Evolutionary conservation across 2,329 filamentous ascomycete genomes (phyloP), one percentile per base, ranked within the genome.

Genomic region (Verticillium tricorpus): DNA sequence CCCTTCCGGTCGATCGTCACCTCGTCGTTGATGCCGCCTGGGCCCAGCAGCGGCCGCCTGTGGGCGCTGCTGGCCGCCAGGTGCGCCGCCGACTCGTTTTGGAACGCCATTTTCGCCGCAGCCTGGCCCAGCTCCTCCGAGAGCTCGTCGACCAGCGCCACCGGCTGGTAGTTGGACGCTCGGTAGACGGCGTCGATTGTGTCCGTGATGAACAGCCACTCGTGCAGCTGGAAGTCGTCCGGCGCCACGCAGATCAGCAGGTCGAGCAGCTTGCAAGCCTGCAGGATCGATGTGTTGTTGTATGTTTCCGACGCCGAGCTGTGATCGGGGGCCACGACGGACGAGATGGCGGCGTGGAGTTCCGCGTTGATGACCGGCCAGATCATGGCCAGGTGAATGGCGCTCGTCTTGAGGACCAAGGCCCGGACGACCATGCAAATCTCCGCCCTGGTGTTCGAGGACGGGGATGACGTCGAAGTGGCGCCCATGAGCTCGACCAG

Each of bases 131-230:
- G 80, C 61, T 89, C 88, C 67, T 96, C 91, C 0, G 91, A 89
- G 9, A 97, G 81, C 69, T 95, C 91, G 68, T 98, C 95, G 0
- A 91, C 89, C 5, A 98, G 83, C 2, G 92, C 92, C 2, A 90
- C 79, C 1, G 92, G 84, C 63, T 87, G 83, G 77, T 89, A 89
- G 59, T 81, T 79, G 15, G 86, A 77, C 0, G 92, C 88, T 14
- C 91, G 88, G 75, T 99, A 96, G 37, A 99, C 91, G 1, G 95
- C 93, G 69, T 99, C 95, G 66, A 97, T 93, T 15, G 94, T 98
- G 75, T 99, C 95, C 1, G 93, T 96, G 61, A 99, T 89, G 74
- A 97, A 99, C 4, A 98, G 85, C 95, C 95, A 99, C 78, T 97
- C 92, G 70, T 96, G 90, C n/a, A 98, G 85, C 74, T 98, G 95